Evolutionary conservation across 306 rosid species (phyloP).

Genomic region (Ochetophila trinervis): DNA sequence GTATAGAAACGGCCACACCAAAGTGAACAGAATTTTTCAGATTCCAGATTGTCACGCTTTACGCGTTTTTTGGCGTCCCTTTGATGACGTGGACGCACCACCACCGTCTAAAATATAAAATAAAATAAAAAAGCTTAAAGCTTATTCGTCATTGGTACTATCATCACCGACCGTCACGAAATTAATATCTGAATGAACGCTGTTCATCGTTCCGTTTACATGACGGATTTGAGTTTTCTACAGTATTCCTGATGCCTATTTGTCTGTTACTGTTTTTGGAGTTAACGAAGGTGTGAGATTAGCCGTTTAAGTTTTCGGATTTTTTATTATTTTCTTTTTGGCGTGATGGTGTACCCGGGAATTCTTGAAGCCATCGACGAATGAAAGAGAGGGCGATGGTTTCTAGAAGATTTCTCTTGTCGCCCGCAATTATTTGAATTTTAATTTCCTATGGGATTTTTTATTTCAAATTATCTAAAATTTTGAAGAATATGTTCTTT

Average conservation of each 20-base stretch:
- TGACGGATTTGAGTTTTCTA: neutral
- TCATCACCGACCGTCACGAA: neutral
- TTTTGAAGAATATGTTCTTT: too few species aligned
- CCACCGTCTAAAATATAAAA: conserved; percentile 25
- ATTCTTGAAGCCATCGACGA: conserved; percentile 27
- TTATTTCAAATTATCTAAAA: too few species aligned
- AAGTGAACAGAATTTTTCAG: conserved; percentile 16
- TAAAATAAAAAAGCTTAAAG: neutral
- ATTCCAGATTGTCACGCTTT: conserved; percentile 34
- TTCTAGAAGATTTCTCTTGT: conserved; percentile 21
- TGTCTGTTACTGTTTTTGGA: neutral
- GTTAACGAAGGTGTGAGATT: neutral
- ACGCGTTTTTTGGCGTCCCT: conserved; percentile 32
- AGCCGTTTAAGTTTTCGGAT: neutral
- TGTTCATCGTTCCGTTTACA: neutral
- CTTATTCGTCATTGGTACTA: neutral
- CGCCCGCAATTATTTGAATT: conserved; percentile 10
- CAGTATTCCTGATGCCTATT: neutral
- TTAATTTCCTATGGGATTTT: too few species aligned
- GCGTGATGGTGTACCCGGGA: neutral
- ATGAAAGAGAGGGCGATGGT: conserved; percentile 5
- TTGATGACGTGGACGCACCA: conserved; percentile 38
- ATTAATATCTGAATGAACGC: neutral
- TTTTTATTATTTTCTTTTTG: too few species aligned
- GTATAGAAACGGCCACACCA: conserved; percentile 25